Conservation (phyloP, 2,329 filamentous ascomycete species). For the Alternaria postmessia region DNA sequence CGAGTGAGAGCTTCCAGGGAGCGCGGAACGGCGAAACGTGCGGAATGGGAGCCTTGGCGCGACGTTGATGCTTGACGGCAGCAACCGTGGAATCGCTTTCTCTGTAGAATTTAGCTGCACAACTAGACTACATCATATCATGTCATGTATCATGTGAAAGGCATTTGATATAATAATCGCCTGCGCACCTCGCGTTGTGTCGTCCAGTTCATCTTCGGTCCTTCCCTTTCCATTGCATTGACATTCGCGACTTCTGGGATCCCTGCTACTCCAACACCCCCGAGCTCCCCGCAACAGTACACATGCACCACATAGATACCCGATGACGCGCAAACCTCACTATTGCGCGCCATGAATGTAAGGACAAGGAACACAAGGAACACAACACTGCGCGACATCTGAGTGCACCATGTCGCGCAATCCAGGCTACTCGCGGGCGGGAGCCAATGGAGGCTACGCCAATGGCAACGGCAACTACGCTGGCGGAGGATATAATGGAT, state of each 20-base stretch:
- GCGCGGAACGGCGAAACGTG: conserved; percentile 25
- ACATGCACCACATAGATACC: conserved; percentile 6
- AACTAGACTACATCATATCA: not conserved
- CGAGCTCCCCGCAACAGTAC: conserved; percentile 39
- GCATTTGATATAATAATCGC: not conserved
- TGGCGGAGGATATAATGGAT: conserved; percentile 32
- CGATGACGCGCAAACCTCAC: conserved; percentile 21
- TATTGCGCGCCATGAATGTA: conserved; percentile 26
- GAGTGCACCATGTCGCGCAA: conserved; percentile 47
- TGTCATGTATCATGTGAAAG: not conserved
- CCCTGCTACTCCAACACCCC: conserved; percentile 33
- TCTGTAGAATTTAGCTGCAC: not conserved
- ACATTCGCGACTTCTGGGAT: conserved; percentile 11
- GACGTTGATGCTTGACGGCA: conserved; percentile 3
- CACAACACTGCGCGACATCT: conserved; percentile 16
- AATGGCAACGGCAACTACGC: conserved; percentile 47
- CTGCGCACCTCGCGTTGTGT: not conserved
- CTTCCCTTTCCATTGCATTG: not conserved
- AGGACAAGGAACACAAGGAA: conserved; percentile 1
- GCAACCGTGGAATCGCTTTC: not conserved
- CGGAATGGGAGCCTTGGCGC: conserved; percentile 26
- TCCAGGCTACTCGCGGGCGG: conserved; percentile 42
- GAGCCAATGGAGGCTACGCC: conserved; percentile 48
- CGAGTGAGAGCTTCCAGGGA: conserved; percentile 22
- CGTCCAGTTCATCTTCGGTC: not conserved